phyloP scores from a whole-genome alignment of 2,329 filamentous ascomycete genomes.

The Fusarium newnesense region DNA sequence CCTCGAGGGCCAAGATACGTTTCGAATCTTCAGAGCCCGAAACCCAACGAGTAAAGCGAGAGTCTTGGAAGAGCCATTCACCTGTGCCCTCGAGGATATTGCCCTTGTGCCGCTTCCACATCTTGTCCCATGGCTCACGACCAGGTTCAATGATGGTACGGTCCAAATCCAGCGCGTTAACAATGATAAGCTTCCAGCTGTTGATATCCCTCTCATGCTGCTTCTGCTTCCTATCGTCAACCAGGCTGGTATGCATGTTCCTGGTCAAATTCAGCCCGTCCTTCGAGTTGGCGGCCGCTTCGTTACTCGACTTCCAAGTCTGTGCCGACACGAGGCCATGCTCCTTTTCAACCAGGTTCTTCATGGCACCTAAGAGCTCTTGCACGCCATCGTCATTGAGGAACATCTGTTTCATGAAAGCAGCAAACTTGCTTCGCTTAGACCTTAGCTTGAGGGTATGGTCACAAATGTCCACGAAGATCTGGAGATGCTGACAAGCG shows the following conservation, averaged over 20 bases:
- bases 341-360: neutral
- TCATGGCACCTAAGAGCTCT: neutral
- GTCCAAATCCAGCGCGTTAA: neutral
- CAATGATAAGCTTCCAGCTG: neutral
- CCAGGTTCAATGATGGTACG: neutral
- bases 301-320: neutral
- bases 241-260: neutral
- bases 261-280: neutral
- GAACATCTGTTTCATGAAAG: constrained; percentile 2
- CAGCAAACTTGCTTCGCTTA: neutral
- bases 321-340: neutral
- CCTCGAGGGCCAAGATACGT: neutral
- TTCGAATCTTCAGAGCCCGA: neutral
- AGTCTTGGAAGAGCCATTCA: neutral
- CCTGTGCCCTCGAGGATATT: neutral
- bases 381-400: constrained; percentile 1
- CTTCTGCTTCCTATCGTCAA: neutral
- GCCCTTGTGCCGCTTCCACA: neutral
- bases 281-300: neutral
- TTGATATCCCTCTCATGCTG: neutral
- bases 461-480: neutral
- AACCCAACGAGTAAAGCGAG: neutral
- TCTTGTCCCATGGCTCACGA: neutral
- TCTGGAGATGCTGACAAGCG: neutral
- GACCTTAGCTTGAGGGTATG: neutral